Percentiles rank a stretch among this genome's conserved stretches.
phyloP scores from a whole-genome alignment of 768 basidiomycete genomes.

The Russula brevipes region DNA sequence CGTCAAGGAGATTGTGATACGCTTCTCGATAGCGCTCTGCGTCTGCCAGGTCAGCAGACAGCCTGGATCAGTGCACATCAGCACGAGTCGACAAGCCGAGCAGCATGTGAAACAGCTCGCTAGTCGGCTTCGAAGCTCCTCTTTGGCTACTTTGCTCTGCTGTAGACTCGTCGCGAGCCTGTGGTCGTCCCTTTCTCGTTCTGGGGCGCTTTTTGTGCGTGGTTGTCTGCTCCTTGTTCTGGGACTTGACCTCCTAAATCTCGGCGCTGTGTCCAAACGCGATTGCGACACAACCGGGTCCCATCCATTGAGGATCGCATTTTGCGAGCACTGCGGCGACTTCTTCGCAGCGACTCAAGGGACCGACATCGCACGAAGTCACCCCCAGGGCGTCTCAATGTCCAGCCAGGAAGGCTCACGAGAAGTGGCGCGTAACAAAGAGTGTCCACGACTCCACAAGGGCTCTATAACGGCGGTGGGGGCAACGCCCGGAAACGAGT shows the following conservation, averaged over 20 bases:
- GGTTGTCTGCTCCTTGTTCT: slow-evolving; percentile 32
- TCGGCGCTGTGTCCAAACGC: slow-evolving; percentile 3
- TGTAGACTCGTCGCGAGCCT: slow-evolving; percentile 48
- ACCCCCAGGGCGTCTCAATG: too few species aligned
- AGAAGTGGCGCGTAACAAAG: too few species aligned
- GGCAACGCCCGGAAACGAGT: too few species aligned
- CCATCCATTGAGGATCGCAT: too few species aligned
- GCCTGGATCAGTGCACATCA: slow-evolving; percentile 29
- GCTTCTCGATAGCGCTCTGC: slow-evolving; percentile 65
- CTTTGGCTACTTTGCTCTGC: slow-evolving; percentile 59
- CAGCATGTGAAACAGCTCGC: slow-evolving; percentile 32
- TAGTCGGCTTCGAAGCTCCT: slow-evolving; percentile 63
- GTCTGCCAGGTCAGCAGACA: slow-evolving; percentile 50
- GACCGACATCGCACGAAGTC: too few species aligned
- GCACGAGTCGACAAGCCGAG: not conserved
- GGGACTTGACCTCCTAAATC: slow-evolving; percentile 29
- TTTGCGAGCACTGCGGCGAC: too few species aligned
- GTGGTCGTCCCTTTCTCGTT: slow-evolving; percentile 36
- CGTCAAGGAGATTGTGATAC: slow-evolving; percentile 58
- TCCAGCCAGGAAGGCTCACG: too few species aligned
- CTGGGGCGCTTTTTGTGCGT: slow-evolving; percentile 29
- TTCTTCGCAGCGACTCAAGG: too few species aligned
- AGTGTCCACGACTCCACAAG: too few species aligned
- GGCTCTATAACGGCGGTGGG: too few species aligned
- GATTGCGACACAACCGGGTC: too few species aligned